Percentiles rank a stretch among this genome's conserved stretches.
Conservation (phyloP, 78 protist species). For the Dictyostelium purpureum region DNA sequence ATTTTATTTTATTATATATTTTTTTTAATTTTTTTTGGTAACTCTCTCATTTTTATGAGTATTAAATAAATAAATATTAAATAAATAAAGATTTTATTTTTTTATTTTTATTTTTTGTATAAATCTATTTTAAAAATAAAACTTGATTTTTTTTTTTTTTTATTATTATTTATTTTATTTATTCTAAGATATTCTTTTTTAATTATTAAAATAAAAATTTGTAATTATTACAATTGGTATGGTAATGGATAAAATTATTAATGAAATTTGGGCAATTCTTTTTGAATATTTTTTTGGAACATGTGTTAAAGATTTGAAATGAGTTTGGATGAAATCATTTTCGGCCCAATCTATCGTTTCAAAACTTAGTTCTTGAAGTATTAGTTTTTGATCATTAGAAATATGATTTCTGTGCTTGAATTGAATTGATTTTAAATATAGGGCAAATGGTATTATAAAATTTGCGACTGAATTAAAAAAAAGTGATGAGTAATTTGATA, state of each 20-base stretch:
- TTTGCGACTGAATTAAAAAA: slow-evolving; percentile 46
- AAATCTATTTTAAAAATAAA: no score
- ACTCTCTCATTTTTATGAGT: no score
- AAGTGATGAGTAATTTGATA: slow-evolving; percentile 23
- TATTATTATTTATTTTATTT: no score
- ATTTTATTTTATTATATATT: no score
- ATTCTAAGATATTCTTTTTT: no score
- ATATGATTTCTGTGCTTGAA: slow-evolving; percentile 6
- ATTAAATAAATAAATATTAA: no score
- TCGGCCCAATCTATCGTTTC: slow-evolving; percentile 50
- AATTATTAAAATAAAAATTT: slow-evolving; percentile 14
- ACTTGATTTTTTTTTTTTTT: no score
- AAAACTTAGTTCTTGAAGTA: neutral
- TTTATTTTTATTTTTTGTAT: no score
- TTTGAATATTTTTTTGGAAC: neutral
- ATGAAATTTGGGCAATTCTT: neutral
- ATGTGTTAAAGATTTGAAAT: neutral
- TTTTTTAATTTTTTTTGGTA: no score
- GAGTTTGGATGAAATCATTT: neutral
- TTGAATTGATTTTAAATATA: slow-evolving; percentile 20
- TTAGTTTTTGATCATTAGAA: slow-evolving; percentile 5
- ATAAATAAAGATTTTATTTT: no score
- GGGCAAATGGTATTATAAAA: slow-evolving; percentile 43
- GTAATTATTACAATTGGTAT: slow-evolving; percentile 3
- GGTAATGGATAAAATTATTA: neutral